A percentile compares a stretch with the other conserved stretches of the same genome.
Evolutionary conservation across 768 basidiomycete species (phyloP).

Genomic region (Psilocybe azurescens): DNA sequence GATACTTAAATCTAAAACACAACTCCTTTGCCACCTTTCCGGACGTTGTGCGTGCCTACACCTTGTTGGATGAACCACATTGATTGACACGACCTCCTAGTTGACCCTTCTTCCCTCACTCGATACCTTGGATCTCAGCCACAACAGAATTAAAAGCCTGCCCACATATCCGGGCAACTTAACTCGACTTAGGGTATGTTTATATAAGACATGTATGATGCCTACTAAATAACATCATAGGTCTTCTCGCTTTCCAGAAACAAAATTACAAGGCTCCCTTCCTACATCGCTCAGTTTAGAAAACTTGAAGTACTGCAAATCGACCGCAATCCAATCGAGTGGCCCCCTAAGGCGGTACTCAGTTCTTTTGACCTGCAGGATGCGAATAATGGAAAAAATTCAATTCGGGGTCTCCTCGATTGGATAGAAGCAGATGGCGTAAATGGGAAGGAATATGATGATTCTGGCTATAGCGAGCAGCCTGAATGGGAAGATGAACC

Average conservation of each 20-base stretch:
- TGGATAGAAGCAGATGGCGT: constrained; percentile 72
- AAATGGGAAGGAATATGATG: constrained; percentile 45
- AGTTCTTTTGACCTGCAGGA: constrained; percentile 48
- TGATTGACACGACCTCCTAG: constrained; percentile 42
- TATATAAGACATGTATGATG: neutral
- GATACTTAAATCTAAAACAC: constrained; percentile 87
- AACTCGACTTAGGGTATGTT: constrained; percentile 66
- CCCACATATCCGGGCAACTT: constrained; percentile 84
- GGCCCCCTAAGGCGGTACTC: constrained; percentile 77
- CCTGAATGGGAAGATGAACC: constrained; percentile 47
- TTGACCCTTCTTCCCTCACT: constrained; percentile 84
- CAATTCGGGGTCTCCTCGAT: constrained; percentile 71
- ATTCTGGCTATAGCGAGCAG: constrained; percentile 54
- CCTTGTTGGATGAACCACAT: constrained; percentile 2
- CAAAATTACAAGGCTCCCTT: constrained; percentile 78
- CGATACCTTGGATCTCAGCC: constrained; percentile 93
- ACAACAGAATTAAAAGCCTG: constrained; percentile 85
- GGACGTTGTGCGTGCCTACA: constrained; percentile 68
- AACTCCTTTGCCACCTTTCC: constrained; percentile 87
- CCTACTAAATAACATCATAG: constrained; percentile 38
- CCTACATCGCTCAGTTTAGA: constrained; percentile 76
- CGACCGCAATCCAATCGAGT: constrained; percentile 92
- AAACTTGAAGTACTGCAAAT: constrained; percentile 81
- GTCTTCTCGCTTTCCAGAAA: constrained; percentile 90
- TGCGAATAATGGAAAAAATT: constrained; percentile 63